A percentile compares a stretch with the other conserved stretches of the same genome.
Evolutionary conservation across 116 monocot species (phyloP).

Genomic region (Zostera marina): DNA sequence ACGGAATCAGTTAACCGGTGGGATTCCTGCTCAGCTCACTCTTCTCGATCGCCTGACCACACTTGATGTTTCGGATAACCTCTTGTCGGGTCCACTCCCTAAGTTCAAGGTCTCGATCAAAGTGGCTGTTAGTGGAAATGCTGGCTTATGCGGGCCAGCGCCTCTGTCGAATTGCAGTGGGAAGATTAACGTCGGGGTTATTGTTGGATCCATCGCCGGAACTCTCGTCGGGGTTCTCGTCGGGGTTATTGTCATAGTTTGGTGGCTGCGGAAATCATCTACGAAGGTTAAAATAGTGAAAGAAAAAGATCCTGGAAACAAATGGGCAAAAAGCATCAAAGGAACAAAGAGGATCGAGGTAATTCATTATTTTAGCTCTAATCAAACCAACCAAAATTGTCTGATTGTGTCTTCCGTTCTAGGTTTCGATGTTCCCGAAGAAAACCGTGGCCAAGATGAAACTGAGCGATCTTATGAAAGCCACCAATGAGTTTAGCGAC

Average conservation of each 20-base stretch:
- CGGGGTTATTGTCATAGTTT: slow-evolving; percentile 6
- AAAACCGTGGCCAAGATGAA: slow-evolving; percentile 82
- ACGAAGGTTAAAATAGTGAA: slow-evolving; percentile 37
- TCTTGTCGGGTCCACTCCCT: slow-evolving; percentile 42
- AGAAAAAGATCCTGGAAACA: slow-evolving; percentile 35
- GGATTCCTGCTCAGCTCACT: slow-evolving; percentile 33
- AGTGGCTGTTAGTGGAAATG: slow-evolving; percentile 24
- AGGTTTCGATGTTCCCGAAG: slow-evolving; percentile 86
- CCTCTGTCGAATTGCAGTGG: slow-evolving; percentile 19
- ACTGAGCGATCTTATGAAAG: slow-evolving; percentile 63
- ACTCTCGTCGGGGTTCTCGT: slow-evolving; percentile 17
- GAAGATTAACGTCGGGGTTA: slow-evolving; percentile 19
- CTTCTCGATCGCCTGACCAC: slow-evolving; percentile 21
- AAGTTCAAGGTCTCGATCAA: not conserved
- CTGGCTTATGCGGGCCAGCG: slow-evolving; percentile 40
- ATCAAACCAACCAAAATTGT: not conserved
- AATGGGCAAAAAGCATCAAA: slow-evolving; percentile 69
- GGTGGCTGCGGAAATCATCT: slow-evolving; percentile 7
- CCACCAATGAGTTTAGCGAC: slow-evolving; percentile 62
- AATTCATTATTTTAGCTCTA: slow-evolving; percentile 6
- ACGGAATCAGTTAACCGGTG: slow-evolving; percentile 35
- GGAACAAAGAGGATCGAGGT: slow-evolving; percentile 48
- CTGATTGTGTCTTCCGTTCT: no score
- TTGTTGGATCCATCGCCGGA: slow-evolving; percentile 45
- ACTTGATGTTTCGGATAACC: slow-evolving; percentile 50